A percentile compares a stretch with the other conserved stretches of the same genome.
These are phyloP conservation scores for Solanum hybrid DNA, from an alignment of 305 asterid genomes.

Conservation along the genomic window DNA sequence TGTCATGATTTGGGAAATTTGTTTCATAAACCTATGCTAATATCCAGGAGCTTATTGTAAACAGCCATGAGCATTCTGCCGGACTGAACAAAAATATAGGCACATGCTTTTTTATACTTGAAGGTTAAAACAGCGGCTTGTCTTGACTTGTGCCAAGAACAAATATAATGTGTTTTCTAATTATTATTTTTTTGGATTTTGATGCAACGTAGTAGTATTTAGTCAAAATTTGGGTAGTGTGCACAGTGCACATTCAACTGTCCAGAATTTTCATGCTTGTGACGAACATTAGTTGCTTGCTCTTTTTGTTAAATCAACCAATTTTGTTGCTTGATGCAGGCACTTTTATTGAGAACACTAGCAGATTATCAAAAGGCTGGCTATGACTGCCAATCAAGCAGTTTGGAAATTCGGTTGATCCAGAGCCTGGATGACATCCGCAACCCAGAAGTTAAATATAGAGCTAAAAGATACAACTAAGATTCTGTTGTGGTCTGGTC, in stretches of 20 bases:
- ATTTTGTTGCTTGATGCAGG: slow-evolving; percentile 30
- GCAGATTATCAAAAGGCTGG: slow-evolving; percentile 69
- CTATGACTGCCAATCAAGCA: slow-evolving; percentile 68
- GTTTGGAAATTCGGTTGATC: slow-evolving; percentile 88
- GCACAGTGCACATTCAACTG: neutral
- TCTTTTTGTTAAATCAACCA: neutral
- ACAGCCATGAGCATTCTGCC: neutral
- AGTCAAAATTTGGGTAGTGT: neutral
- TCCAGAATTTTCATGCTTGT: neutral
- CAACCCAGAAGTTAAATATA: slow-evolving; percentile 74
- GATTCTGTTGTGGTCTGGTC: neutral
- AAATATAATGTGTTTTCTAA: neutral
- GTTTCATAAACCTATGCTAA: neutral
- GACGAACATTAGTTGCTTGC: neutral
- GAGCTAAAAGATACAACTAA: slow-evolving; percentile 51
- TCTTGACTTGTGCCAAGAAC: neutral
- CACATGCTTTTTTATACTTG: neutral
- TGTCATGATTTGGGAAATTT: neutral
- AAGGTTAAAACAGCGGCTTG: neutral
- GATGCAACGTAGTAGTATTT: neutral
- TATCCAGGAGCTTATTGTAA: neutral
- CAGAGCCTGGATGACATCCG: slow-evolving; percentile 87
- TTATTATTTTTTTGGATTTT: neutral
- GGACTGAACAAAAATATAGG: neutral
- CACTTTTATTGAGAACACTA: slow-evolving; percentile 72